These are phyloP conservation scores for Globisporangium yorkense DNA, from an alignment of 352 stramenopile species.

Conservation along the genomic window DNA sequence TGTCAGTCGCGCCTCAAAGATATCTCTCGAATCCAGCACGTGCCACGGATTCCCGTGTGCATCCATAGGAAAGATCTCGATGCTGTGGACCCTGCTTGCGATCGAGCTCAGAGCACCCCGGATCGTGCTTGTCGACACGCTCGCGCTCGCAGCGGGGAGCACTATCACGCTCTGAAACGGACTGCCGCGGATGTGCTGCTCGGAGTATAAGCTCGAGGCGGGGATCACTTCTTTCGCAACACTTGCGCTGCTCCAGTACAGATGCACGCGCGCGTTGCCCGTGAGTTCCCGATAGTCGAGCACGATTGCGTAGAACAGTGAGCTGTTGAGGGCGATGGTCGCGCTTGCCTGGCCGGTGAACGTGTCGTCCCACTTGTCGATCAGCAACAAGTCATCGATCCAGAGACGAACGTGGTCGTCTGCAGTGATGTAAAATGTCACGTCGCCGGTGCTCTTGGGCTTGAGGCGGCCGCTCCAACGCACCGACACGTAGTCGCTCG, in stretches of 20 bases:
- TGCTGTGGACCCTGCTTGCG: conserved; percentile 25
- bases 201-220: conserved; percentile 31
- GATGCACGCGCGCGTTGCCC: conserved; percentile 28
- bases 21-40: conserved; percentile 16
- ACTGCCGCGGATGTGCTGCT: conserved; percentile 42
- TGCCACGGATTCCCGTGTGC: conserved; percentile 34
- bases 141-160: conserved; percentile 20
- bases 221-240: conserved; percentile 42
- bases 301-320: conserved; percentile 37
- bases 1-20: conserved; percentile 29
- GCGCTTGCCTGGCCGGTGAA: conserved; percentile 8
- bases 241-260: conserved; percentile 37
- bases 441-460: conserved; percentile 25
- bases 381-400: conserved; percentile 50
- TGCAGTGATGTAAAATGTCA: conserved; percentile 36
- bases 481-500: conserved; percentile 49
- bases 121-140: conserved; percentile 19
- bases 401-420: conserved; percentile 60
- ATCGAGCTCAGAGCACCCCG: conserved; percentile 20
- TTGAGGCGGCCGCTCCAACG: conserved; percentile 70
- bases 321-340: conserved; percentile 26
- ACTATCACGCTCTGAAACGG: conserved; percentile 45
- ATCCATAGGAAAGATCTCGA: conserved; percentile 43
- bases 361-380: conserved; percentile 51
- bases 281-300: conserved; percentile 57